A percentile compares a stretch with the other conserved stretches of the same genome.
These are phyloP conservation scores for Cercospora canescens DNA, from an alignment of 2,329 filamentous ascomycete genomes.

Conservation along the genomic window DNA sequence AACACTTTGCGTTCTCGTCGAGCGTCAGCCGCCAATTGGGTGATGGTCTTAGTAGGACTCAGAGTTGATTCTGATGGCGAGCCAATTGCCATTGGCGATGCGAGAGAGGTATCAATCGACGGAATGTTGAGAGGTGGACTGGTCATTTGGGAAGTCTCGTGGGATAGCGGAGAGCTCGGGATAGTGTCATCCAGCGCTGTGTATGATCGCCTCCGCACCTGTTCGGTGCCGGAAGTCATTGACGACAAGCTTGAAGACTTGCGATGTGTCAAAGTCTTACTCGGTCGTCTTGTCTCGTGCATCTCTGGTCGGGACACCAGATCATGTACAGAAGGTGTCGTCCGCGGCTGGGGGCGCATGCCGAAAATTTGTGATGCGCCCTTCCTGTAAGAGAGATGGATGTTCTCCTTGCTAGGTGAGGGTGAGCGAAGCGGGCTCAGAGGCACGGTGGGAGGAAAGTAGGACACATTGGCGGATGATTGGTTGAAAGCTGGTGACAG, in stretches of 20 bases:
- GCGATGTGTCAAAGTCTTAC: slow-evolving; percentile 23
- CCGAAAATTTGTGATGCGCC: slow-evolving; percentile 51
- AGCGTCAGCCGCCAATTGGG: slow-evolving; percentile 82
- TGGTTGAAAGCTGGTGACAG: slow-evolving; percentile 36
- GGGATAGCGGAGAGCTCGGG: slow-evolving; percentile 23
- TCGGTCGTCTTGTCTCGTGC: slow-evolving; percentile 17
- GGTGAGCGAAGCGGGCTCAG: slow-evolving; percentile 37
- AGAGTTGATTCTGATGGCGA: slow-evolving; percentile 27
- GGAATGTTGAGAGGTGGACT: slow-evolving; percentile 24
- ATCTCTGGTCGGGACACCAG: background rate
- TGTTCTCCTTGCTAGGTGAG: slow-evolving; percentile 49
- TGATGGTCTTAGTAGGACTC: slow-evolving; percentile 53
- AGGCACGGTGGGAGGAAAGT: slow-evolving; percentile 31
- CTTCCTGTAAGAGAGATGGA: slow-evolving; percentile 52
- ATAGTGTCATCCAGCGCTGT: slow-evolving; percentile 26
- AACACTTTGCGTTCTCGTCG: slow-evolving; percentile 91
- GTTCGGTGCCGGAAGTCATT: slow-evolving; percentile 43
- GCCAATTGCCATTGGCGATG: slow-evolving; percentile 14
- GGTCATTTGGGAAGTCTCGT: slow-evolving; percentile 20
- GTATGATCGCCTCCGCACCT: slow-evolving; percentile 34
- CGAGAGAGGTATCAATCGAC: slow-evolving; percentile 31
- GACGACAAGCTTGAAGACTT: slow-evolving; percentile 46
- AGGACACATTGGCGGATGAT: slow-evolving; percentile 33
- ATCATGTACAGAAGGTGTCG: slow-evolving; percentile 13
- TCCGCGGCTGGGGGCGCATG: slow-evolving; percentile 25